These are phyloP conservation scores for Aspergillus felis DNA, from an alignment of 2,329 filamentous ascomycete genomes.

Conservation along the genomic window DNA sequence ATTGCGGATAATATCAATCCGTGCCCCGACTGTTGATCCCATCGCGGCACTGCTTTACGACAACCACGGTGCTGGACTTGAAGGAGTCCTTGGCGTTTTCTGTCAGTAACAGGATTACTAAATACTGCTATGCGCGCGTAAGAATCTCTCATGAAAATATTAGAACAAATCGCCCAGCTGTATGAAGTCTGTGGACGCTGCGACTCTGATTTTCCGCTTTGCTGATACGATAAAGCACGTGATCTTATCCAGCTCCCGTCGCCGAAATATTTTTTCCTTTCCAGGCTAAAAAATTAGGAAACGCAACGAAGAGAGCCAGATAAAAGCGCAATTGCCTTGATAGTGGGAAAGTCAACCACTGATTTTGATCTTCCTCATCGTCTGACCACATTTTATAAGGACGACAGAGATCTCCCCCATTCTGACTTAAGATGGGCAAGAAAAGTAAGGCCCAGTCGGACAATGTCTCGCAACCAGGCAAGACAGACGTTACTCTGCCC, in stretches of 20 bases:
- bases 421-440: slow-evolving; percentile 29
- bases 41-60: not conserved
- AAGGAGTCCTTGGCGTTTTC: not conserved
- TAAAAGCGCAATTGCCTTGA: slow-evolving; percentile 1
- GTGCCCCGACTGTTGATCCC: not conserved
- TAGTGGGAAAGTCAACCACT: not conserved
- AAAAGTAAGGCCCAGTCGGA: slow-evolving; percentile 30
- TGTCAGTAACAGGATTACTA: not conserved
- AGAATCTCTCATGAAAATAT: not conserved
- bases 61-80: not conserved
- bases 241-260: slow-evolving; percentile 7
- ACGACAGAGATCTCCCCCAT: not conserved
- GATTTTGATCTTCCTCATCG: not conserved
- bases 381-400: not conserved
- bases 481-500: slow-evolving; percentile 22
- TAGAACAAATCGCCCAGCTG: not conserved
- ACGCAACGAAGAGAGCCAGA: not conserved
- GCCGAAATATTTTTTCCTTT: slow-evolving; percentile 6
- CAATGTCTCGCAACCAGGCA: slow-evolving; percentile 2
- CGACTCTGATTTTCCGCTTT: not conserved
- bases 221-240: slow-evolving; percentile 7
- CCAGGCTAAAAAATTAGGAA: not conserved
- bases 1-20: not conserved
- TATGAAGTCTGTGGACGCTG: not conserved
- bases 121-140: not conserved